Evolutionary conservation across 352 stramenopile genomes (phyloP), one percentile per base, ranked within the genome.

Genomic region (Globisporangium barbulae): DNA sequence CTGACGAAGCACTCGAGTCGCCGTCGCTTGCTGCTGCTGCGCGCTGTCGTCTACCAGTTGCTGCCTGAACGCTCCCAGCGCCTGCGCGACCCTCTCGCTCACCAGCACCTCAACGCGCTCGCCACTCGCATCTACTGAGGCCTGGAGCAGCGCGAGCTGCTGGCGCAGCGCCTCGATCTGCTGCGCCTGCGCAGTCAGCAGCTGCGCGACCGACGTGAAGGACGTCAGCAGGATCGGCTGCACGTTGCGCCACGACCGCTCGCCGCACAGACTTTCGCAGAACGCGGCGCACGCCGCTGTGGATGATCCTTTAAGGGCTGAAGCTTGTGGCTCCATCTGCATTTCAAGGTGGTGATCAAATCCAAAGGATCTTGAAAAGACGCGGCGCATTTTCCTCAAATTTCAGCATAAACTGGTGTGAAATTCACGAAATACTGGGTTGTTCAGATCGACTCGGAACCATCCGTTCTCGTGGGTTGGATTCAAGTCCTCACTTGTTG

Each of bases 181-280:
- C 54, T 64, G 63, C 15, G 58, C 57, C 63, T 91, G 84, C 28
- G 63, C 62, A 13, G 42, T 62, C 17, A 89, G 63, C 53, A 86
- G 61, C n/a, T 57, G 56, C 12, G 64, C 75, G 9, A 91, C 58
- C 7, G 68, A 42, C 17, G 28, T 47, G n/a, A 93, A 78, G 13
- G 76, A 74, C 42, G 68, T 65, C 2, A 70, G 66, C 22, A 93
- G 55, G 17, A 85, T 72, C 9, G 60, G 49, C 55, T 91, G 84
- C 41, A 90, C 74, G 54, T 93, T 93, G 28, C 73, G 60, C 84
- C 82, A 91, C 41, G 80, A 71, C 41, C 78, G 72, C 54, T 87
- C 80, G 33, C 56, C 72, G 13, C 69, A 53, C 19, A 92, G 61
- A 63, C 57, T 76, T 15, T 54, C 61, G 9, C 17, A 35, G 41